Conservation (phyloP, 495 filamentous ascomycete genomes). For the Penicillium arizonense region DNA sequence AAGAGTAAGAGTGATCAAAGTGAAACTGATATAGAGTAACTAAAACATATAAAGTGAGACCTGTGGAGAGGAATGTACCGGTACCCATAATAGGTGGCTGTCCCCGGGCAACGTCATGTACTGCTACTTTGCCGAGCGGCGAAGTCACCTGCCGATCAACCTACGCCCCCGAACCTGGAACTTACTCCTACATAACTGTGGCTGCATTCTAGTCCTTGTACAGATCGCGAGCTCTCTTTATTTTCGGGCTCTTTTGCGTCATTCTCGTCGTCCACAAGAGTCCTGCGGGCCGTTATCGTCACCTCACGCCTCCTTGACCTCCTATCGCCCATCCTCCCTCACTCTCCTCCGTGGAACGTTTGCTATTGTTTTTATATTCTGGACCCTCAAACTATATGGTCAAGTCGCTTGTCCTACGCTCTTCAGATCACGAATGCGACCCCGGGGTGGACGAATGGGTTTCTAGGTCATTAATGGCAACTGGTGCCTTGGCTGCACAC, state of each 20-base stretch:
- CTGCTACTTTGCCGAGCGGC: slow-evolving; percentile 22
- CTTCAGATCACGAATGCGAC: slow-evolving; percentile 37
- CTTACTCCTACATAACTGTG: slow-evolving; percentile 1
- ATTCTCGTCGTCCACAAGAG: slow-evolving; percentile 1
- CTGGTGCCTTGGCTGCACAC: slow-evolving; percentile 39
- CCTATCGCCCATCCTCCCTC: slow-evolving; percentile 18
- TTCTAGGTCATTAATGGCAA: slow-evolving; percentile 43
- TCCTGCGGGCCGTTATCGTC: slow-evolving; percentile 26
- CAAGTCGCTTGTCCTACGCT: background rate
- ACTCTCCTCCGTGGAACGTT: slow-evolving; percentile 1
- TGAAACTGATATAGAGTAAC: too few relatives aligned
- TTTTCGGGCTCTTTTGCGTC: slow-evolving; percentile 1
- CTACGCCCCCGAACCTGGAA: slow-evolving; percentile 9
- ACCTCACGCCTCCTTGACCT: slow-evolving; percentile 13
- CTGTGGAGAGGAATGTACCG: slow-evolving; percentile 3
- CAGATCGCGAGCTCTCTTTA: background rate
- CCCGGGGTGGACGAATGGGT: slow-evolving; percentile 41
- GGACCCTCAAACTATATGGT: slow-evolving; percentile 6
- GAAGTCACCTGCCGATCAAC: slow-evolving; percentile 29
- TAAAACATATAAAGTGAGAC: background rate
- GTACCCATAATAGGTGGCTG: slow-evolving; percentile 8
- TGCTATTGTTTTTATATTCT: slow-evolving; percentile 1
- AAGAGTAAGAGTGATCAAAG: background rate
- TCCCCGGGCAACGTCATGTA: slow-evolving; percentile 19
- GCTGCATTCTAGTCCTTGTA: slow-evolving; percentile 6